phyloP scores from a whole-genome alignment of 176 grass and related monocot species.

The Musa schizocarpa region DNA sequence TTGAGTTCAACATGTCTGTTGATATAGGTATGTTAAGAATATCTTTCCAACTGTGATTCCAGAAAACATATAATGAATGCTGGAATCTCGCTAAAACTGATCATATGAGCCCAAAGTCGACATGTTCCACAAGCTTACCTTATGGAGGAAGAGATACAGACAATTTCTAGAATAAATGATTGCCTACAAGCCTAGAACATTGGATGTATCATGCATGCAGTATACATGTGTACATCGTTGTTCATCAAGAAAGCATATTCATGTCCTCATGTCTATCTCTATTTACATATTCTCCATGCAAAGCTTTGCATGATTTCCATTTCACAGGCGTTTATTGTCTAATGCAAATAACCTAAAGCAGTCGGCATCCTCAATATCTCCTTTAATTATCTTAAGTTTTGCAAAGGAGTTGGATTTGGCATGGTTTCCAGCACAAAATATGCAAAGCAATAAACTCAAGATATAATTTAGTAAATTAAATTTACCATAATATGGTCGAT shows the following conservation, averaged over 20 bases:
- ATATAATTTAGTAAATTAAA: no score
- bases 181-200: neutral
- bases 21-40: neutral
- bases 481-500: no score
- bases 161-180: neutral
- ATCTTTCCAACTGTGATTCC: neutral
- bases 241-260: no score
- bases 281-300: neutral
- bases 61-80: neutral
- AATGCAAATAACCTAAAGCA: no score
- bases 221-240: neutral
- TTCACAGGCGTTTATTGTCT: no score
- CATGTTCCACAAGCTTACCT: neutral
- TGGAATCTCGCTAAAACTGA: neutral
- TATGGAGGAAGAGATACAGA: neutral
- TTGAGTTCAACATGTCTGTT: constrained; percentile 18
- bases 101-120: neutral
- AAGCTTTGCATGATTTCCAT: neutral
- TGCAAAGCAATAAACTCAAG: no score
- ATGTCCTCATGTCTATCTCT: neutral
- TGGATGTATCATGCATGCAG: neutral
- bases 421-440: no score
- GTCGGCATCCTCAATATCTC: no score
- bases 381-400: no score
- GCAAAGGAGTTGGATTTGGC: no score